Evolutionary conservation across 495 filamentous ascomycete genomes (phyloP), one percentile per base, ranked within the genome.

Genomic region (Bacidia gigantensis): DNA sequence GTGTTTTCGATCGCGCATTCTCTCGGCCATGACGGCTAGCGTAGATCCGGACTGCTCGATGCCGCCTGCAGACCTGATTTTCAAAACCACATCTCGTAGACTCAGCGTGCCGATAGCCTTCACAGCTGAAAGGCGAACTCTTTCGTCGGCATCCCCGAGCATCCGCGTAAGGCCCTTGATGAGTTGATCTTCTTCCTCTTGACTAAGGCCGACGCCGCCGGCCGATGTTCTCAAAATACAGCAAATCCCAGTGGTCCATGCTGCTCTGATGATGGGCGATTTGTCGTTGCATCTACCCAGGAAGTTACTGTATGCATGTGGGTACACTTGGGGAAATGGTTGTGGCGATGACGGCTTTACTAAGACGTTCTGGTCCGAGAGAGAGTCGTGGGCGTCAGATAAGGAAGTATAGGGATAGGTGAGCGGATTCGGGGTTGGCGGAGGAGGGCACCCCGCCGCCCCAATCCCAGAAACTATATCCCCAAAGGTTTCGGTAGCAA

Each of bases 381-480:
- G 66, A 0, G 63, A 55, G 17, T 76, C 68, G 2, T 72, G 60
- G 26, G 81, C 76, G 32, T 80, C 76, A 11, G 73, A 74, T 38
- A 94, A 64, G 21, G 75, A 81, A 32, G 83, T 70, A 12, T 85
- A 83, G 3, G 89, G 89, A 59, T 89, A 94, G 32, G 81, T 79
- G 1, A 81, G 72, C 32, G 89, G 83, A 61, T 96, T 86, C 62
- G 92, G 77, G 7, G 72, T 64, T 12, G 82, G 77, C 20, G 80
- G 67, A 9, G 84, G 79, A 21, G 87, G 86, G 47, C 84, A 84
- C 2, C 89, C 89, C 54, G 87, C 86, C 55, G 89, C 84, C 51
- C 89, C 89, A 61, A 95, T 89, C 10, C 89, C 89, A 20, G 89
- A 79, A 17, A 92, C 80, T 67, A 99, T 87, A 60, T 97, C 92